These are phyloP conservation scores for Cutaneotrichosporon curvatum DNA, from an alignment of 1,284 basidiomycete species.

Conservation along the genomic window DNA sequence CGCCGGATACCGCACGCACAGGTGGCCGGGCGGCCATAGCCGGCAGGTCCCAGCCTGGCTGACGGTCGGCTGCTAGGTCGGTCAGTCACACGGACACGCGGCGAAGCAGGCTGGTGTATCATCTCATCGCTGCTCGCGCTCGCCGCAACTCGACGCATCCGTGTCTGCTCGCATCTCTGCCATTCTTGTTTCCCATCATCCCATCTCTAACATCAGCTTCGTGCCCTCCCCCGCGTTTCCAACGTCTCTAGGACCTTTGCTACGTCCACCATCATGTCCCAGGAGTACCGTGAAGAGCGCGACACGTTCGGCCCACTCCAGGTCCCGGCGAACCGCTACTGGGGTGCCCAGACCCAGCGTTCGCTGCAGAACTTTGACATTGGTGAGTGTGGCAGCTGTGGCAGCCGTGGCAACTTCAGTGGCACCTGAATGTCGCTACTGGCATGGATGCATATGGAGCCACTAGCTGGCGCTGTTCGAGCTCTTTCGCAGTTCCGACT, in stretches of 20 bases:
- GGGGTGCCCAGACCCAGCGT: conserved; percentile 99
- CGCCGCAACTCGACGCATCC: not conserved
- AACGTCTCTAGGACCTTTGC: conserved; percentile 19
- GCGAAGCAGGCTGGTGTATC: not conserved
- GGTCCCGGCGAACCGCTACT: conserved; percentile 91
- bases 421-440: no score
- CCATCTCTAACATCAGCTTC: conserved; percentile 10
- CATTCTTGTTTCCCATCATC: not conserved
- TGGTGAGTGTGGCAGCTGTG: conserved; percentile 48
- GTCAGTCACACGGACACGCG: no score
- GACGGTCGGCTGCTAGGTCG: not conserved
- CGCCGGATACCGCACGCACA: no score
- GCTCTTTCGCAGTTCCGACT: not conserved
- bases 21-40: no score
- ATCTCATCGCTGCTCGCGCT: not conserved
- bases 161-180: not conserved
- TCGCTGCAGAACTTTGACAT: conserved; percentile 99
- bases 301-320: conserved; percentile 55
- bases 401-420: not conserved
- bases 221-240: conserved; percentile 19
- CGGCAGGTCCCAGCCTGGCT: no score
- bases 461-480: no score
- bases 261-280: conserved; percentile 33
- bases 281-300: conserved; percentile 44
- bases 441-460: no score